phyloP scores from a whole-genome alignment of 345 rosid species.

The Triadica sebifera region DNA sequence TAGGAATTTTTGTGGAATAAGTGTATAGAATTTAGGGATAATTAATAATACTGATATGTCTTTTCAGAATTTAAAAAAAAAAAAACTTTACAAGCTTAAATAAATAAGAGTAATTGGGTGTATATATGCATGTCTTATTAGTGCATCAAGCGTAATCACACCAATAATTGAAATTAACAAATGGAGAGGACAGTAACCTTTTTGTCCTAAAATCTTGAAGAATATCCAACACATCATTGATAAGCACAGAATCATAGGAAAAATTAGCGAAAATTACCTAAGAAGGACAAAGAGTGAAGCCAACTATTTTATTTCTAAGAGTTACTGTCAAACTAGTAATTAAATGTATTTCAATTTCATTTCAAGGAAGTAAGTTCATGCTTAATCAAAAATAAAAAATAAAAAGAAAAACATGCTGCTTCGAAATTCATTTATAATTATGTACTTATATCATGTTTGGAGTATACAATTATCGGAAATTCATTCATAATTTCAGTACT shows the following conservation, averaged over 20 bases:
- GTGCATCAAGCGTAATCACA: slow-evolving; percentile 28
- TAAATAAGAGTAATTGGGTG: too few relatives aligned
- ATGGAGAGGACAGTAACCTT: slow-evolving; percentile 20
- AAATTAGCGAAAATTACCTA: neutral
- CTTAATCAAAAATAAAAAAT: too few relatives aligned
- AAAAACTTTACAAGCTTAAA: too few relatives aligned
- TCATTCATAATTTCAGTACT: too few relatives aligned
- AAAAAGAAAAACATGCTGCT: too few relatives aligned
- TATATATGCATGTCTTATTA: slow-evolving; percentile 22
- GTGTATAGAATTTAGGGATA: slow-evolving; percentile 16
- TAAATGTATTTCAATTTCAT: too few relatives aligned
- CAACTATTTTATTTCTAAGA: neutral
- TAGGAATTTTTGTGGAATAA: slow-evolving; percentile 30
- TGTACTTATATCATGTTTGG: slow-evolving; percentile 34
- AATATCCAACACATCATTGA: neutral
- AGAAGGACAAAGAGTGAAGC: neutral
- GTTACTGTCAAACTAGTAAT: neutral
- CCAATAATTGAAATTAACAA: slow-evolving; percentile 36
- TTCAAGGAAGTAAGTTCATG: too few relatives aligned
- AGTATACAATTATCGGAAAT: too few relatives aligned
- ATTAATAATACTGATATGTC: neutral
- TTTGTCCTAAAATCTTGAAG: slow-evolving; percentile 23
- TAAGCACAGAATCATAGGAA: neutral
- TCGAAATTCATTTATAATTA: too few relatives aligned
- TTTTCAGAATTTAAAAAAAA: too few relatives aligned